Conservation (phyloP, 2,329 filamentous ascomycete genomes). For the Neobulgaria alba region DNA sequence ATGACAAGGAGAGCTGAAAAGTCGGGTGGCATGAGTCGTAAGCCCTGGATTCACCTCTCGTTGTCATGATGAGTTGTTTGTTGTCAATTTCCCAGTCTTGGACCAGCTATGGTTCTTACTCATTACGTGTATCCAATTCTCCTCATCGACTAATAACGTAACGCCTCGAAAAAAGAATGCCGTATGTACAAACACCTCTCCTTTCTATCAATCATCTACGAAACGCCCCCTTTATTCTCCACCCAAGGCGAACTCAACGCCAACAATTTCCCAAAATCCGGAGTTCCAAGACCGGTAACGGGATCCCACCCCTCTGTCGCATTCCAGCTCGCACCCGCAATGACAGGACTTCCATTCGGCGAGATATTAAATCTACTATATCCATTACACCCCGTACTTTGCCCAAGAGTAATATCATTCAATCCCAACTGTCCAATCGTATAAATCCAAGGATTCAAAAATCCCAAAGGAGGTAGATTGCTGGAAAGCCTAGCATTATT, state of each 20-base stretch:
- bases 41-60: no score
- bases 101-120: no score
- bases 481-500: conserved; percentile 42
- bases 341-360: conserved; percentile 48
- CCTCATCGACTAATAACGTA: no score
- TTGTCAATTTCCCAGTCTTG: no score
- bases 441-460: conserved; percentile 54
- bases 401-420: conserved; percentile 30
- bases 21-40: no score
- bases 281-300: conserved; percentile 36
- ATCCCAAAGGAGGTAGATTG: conserved; percentile 37
- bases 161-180: no score
- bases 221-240: conserved; percentile 10
- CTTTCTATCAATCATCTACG: neutral
- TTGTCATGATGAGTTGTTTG: no score
- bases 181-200: no score
- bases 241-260: conserved; percentile 13
- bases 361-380: no score
- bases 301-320: conserved; percentile 33
- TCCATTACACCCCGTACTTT: conserved; percentile 4
- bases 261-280: conserved; percentile 14
- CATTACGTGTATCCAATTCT: no score
- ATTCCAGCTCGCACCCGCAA: no score
- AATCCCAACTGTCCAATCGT: conserved; percentile 36
- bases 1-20: no score